These are phyloP conservation scores for Calonectria pseudoreteaudii DNA, from an alignment of 2,329 filamentous ascomycete species.

Conservation along the genomic window DNA sequence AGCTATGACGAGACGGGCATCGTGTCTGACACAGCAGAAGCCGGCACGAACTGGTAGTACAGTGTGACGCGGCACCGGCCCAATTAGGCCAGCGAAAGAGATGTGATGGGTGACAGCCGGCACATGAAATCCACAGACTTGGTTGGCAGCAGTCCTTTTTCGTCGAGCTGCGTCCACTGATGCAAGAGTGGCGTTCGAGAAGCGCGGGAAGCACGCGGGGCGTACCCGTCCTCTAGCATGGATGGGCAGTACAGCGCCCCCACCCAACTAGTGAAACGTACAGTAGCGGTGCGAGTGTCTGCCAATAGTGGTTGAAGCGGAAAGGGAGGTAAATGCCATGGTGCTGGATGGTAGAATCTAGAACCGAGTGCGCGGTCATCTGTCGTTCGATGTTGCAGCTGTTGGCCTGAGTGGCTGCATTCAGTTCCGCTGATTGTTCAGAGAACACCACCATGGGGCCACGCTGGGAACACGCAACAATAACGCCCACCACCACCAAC, in stretches of 20 bases:
- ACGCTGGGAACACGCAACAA: background rate
- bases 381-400: background rate
- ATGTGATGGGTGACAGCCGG: background rate
- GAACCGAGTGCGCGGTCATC: background rate
- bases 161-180: background rate
- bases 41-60: background rate
- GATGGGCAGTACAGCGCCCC: background rate
- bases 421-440: background rate
- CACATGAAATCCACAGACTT: background rate
- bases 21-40: background rate
- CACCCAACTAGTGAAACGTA: background rate
- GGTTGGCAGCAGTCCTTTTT: background rate
- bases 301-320: background rate
- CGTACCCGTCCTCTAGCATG: background rate
- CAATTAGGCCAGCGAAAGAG: background rate
- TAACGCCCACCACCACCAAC: background rate
- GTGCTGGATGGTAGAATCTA: background rate
- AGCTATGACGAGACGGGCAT: background rate
- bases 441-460: background rate
- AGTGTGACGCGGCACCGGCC: background rate
- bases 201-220: slow-evolving; percentile 5
- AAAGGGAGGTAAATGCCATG: background rate
- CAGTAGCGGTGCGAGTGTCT: background rate
- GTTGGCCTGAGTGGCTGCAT: background rate
- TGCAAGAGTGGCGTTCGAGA: background rate